Evolutionary conservation across 2,329 filamentous ascomycete species (phyloP), one percentile per base, ranked within the genome.

Genomic region (Cladobotryum mycophilum): DNA sequence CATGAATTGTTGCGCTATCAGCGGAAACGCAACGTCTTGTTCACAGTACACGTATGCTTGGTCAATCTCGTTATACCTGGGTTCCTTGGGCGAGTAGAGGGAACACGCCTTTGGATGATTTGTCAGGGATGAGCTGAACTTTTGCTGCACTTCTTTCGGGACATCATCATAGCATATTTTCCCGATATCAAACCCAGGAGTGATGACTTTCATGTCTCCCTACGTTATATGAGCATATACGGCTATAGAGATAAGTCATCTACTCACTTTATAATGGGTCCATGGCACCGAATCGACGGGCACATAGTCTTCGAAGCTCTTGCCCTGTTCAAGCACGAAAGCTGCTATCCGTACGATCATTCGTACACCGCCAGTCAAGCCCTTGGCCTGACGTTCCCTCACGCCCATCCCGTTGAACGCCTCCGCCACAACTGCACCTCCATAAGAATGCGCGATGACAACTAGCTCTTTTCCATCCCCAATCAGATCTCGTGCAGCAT

Each of bases 1-100:
- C 44, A 51, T 43, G 18, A 20, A 22, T 13, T 42, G 41, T 37
- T 49, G 48, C 14, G 41, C 48, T 18, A 49, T n/a, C 3, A 15
- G 33, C 22, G 48, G 48, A 40, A 45, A 49, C 41, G 48, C 41
- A 13, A 5, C 15, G 42, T 49, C 48, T n/a, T 45, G 48, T 33
- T 38, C 35, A 20, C 30, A 45, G 35, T 49, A 49, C 14, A 45
- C 34, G 17, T n/a, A 49, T 9, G 48, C 48, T 2, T 38, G 15
- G 25, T 45, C 40, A 11, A 45, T 30, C 34, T 49, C 41, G 1
- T 7, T 18, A 17, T 44, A 49, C n/a, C n/a, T 17, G 18, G 47
- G 37, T 15, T 44, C 22, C 25, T 38, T 38, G 8, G 47, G 47
- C 12, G 17, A 13, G 42, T 49, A 43, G 17, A 49, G 44, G 3